Evolutionary conservation across 352 stramenopile species (phyloP).

Genomic region (Globisporangium nunn): DNA sequence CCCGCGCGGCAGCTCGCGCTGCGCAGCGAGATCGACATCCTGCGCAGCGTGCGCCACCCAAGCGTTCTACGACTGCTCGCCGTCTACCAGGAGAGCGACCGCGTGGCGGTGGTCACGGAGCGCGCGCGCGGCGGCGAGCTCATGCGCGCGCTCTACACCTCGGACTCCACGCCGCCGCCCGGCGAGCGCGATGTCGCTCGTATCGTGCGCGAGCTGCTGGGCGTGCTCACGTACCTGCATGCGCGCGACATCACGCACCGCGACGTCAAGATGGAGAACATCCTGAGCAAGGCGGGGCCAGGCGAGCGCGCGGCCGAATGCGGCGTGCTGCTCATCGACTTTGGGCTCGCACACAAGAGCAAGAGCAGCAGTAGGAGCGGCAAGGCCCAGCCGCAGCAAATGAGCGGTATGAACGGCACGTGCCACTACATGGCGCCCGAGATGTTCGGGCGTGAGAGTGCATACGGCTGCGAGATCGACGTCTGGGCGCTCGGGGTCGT

Average conservation of each 20-base stretch:
- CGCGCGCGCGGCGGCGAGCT: conserved; percentile 54
- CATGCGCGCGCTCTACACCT: conserved; percentile 36
- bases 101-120: conserved; percentile 67
- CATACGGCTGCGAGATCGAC: conserved; percentile 63
- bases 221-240: conserved; percentile 66
- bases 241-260: conserved; percentile 68
- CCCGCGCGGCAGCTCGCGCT: conserved; percentile 60
- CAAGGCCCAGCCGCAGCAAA: conserved; percentile 21
- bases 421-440: conserved; percentile 83
- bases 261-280: conserved; percentile 82
- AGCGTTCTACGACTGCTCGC: conserved; percentile 48
- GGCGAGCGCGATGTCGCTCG: conserved; percentile 56
- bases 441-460: conserved; percentile 57
- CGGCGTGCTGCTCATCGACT: conserved; percentile 73
- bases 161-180: conserved; percentile 11
- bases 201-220: conserved; percentile 59
- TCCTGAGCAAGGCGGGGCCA: conserved; percentile 44
- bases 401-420: conserved; percentile 79
- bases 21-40: conserved; percentile 48
- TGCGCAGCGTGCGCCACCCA: conserved; percentile 50
- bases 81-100: conserved; percentile 61
- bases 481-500: conserved; percentile 76
- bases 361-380: conserved; percentile 8
- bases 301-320: conserved; percentile 19
- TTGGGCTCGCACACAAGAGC: conserved; percentile 63